phyloP scores from a whole-genome alignment of 768 basidiomycete genomes.

The Xerocomellus chrysenteron region DNA sequence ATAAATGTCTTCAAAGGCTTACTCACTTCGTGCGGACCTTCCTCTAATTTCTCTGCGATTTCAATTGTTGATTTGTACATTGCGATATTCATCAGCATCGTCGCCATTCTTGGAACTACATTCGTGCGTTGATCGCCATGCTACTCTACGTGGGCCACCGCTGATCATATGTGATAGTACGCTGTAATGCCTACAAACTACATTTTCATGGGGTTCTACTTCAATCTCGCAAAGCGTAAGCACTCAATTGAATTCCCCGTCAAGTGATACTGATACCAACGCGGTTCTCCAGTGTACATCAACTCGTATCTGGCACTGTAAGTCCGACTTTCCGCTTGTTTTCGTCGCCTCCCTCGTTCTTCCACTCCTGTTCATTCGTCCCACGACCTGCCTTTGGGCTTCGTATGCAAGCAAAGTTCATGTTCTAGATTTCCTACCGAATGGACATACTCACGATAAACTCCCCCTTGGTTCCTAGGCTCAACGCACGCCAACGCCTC shows the following conservation, averaged over 20 bases:
- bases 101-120: constrained; percentile 46
- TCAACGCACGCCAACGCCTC: constrained; percentile 47
- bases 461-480: constrained; percentile 21
- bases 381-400: not conserved
- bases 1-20: constrained; percentile 32
- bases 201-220: constrained; percentile 54
- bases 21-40: constrained; percentile 35
- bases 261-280: not conserved
- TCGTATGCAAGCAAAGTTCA: not conserved
- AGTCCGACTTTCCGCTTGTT: not conserved
- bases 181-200: constrained; percentile 54
- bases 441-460: not conserved
- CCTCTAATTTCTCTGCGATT: not conserved
- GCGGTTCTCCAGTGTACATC: constrained; percentile 43
- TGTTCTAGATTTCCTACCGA: not conserved
- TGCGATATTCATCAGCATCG: constrained; percentile 36
- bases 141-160: too few species aligned
- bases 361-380: not conserved
- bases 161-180: constrained; percentile 30
- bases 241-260: not conserved
- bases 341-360: not conserved
- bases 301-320: constrained; percentile 55
- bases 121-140: constrained; percentile 22
- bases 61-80: not conserved
- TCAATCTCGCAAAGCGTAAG: constrained; percentile 54